phyloP scores from a whole-genome alignment of 805 yeast genomes.

The Sugiyamaella chiloensis region DNA sequence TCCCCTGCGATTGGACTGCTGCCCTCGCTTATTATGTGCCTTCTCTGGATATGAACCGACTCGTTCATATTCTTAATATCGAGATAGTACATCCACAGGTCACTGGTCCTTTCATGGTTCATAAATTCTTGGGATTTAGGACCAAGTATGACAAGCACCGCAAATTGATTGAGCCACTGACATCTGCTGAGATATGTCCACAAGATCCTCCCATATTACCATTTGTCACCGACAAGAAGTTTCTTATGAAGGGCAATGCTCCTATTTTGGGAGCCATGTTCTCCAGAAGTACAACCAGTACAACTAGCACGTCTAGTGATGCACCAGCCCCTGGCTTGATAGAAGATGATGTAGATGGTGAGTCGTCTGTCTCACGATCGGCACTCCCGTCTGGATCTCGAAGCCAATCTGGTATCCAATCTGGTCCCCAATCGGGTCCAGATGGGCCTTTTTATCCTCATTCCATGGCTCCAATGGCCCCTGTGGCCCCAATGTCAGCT shows the following conservation, averaged over 20 bases:
- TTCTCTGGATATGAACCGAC: constrained; percentile 5
- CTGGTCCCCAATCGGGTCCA: too few species aligned
- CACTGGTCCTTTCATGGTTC: constrained; percentile 9
- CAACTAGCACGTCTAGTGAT: not conserved
- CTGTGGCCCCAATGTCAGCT: too few species aligned
- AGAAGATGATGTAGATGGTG: constrained; percentile 1
- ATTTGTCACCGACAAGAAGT: not conserved
- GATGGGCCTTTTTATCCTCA: too few species aligned
- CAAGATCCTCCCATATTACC: not conserved
- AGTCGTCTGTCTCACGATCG: too few species aligned
- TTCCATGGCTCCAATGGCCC: too few species aligned
- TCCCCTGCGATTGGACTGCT: constrained; percentile 12
- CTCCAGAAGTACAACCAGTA: not conserved
- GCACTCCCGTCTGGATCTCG: too few species aligned
- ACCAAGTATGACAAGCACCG: not conserved
- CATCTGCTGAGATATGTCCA: constrained; percentile 2
- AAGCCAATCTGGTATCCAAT: too few species aligned
- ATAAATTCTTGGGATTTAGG: constrained; percentile 4
- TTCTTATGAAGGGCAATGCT: not conserved
- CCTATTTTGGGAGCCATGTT: not conserved
- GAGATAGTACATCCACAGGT: constrained; percentile 13
- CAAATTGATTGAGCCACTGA: not conserved
- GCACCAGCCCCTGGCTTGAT: not conserved
- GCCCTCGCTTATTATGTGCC: constrained; percentile 8
- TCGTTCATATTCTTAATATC: constrained; percentile 8